phyloP scores from a whole-genome alignment of 768 basidiomycete species.

The Russula olivacea region DNA sequence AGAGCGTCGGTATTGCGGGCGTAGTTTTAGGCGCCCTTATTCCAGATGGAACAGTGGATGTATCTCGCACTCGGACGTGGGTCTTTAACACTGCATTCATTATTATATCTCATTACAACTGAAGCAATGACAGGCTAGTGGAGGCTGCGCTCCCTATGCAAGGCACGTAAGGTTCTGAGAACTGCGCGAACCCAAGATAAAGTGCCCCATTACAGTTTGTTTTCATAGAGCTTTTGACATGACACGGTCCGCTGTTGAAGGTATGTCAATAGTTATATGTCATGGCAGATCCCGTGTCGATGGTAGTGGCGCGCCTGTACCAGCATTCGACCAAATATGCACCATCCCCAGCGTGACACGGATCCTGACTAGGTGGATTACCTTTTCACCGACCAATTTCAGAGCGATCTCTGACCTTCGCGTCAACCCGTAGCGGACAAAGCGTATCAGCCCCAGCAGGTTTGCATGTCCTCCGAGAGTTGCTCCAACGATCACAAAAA shows the following conservation, averaged over 20 bases:
- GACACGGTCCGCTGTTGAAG: constrained; percentile 27
- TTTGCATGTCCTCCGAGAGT: constrained; percentile 24
- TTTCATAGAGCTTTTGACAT: constrained; percentile 80
- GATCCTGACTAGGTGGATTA: constrained; percentile 64
- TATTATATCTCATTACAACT: background rate
- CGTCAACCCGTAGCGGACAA: constrained; percentile 43
- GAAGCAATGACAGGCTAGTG: constrained; percentile 40
- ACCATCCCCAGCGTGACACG: constrained; percentile 63
- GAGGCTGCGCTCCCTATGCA: constrained; percentile 55
- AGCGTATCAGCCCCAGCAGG: constrained; percentile 34
- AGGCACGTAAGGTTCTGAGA: constrained; percentile 37
- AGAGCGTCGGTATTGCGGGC: constrained; percentile 50
- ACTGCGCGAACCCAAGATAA: background rate
- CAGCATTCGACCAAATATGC: constrained; percentile 40
- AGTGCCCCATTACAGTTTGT: constrained; percentile 43
- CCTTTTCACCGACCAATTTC: background rate
- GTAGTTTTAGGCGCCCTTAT: constrained; percentile 64
- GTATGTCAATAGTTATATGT: background rate
- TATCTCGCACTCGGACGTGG: constrained; percentile 52
- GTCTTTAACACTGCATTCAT: background rate
- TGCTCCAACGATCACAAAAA: constrained; percentile 19
- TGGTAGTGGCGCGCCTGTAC: background rate
- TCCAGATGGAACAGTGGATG: constrained; percentile 52
- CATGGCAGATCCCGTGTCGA: background rate
- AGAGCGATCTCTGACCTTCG: background rate